Base-by-base conservation (phyloP, 306 rosid species). In the Alnus glutinosa region DNA sequence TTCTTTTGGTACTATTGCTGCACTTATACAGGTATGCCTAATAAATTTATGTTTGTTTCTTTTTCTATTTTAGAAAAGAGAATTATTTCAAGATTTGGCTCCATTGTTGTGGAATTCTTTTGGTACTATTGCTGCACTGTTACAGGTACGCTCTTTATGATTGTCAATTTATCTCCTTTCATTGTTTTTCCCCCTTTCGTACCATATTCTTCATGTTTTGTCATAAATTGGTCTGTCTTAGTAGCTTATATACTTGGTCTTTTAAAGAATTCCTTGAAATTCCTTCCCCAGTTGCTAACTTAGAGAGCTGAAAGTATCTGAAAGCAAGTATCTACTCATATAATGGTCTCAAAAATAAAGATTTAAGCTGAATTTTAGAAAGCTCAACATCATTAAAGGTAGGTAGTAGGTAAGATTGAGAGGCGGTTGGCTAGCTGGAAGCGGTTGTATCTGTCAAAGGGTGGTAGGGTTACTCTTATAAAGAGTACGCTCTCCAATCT, bases 61-160 rank as follows among this genome's bases (percentile, higher is more conserved):
- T 30, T 59, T 75, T 77, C 73, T 75, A 37, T 83, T 89, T 75
- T 75, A 95, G 98, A 95, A 92, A 86, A 87, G 98, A 86, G 98
- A 94, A 85, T 78, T 92, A 70, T 95, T 91, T 89, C 98, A 91
- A 84, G 98, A 95, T 84, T 93, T 95, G 82, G 98, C 98, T 57
- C 98, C 98, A 9, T 84, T 95, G 84, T 77, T 95, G 76, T 95
- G 98, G 98, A 91, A 95, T 81, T 95, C 98, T 46, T 95, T 95
- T 75, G 98, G 98, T 78, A 95, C 98, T 78, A 89, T 95, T 85
- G 97, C 98, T 8, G 98, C 97, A 71, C 88, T 95, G 54, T 77
- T 95, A 76, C 98, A 88, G 89, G 91, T 88, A 83, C 57, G 77
- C 77, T 49, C 71, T 57, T 46, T 75, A 9, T 66, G 46, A 58